Base-by-base conservation (phyloP, 148 eudicot species). In the Drosera capensis region DNA sequence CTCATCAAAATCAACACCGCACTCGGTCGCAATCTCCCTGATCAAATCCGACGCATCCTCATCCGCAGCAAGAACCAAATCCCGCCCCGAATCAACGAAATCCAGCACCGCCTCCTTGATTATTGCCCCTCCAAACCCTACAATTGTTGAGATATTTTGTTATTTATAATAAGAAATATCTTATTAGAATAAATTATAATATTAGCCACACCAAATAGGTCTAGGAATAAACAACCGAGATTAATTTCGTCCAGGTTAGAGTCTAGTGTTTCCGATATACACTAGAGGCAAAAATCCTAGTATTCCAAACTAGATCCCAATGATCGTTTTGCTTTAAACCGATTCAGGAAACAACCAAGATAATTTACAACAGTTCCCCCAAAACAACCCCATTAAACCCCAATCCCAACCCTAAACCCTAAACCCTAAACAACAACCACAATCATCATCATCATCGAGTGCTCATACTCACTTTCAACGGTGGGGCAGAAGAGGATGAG, bases 1-100 rank as follows among this genome's bases (percentile, higher is more conserved):
- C 55, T 81, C 92, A 50, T 81, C 92, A 41, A 81, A 81, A 51
- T 77, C 79, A 23, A 81, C 79, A 25, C 92, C 92, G 43, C 84
- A 71, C 54, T 81, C 92, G 8, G 70, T 57, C 6, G 84, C 92
- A 55, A 81, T 71, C 25, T 69, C 71, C 45, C 92, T 71, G 51
- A 77, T 77, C 53, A 77, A 62, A 64, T 81, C 85, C 21, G 92
- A 81, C 1, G 81, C 71, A 40, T 49, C 67, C n/a, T 56, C 64
- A 74, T 81, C 86, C 26, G 76, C 77, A 0, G 82, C 76, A 14
- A 82, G 24, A 40, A 78, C 70, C 76, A 82, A 60, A 66, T 82
- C 86, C 34, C 62, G 71, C 2, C 92, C 92, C 8, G 92, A 71
- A 58, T 81, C 92, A 59, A 74, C 81, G 26, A 81, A 77, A 14